phyloP scores from a whole-genome alignment of 2,329 filamentous ascomycete genomes.

The Fusarium sp. region DNA sequence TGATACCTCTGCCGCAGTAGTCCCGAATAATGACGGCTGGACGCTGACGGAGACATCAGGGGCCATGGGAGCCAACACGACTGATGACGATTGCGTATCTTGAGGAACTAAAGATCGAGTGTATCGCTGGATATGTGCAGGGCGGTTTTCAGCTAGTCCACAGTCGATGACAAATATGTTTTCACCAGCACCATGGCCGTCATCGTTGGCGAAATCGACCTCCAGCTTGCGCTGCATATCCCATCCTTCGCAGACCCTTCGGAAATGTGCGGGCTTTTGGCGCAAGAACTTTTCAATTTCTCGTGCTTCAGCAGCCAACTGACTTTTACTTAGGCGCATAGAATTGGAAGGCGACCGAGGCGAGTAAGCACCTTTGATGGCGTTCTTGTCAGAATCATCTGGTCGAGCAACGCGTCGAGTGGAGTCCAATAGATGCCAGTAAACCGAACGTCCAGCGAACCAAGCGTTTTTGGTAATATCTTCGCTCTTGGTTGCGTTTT shows the following conservation, averaged over 20 bases:
- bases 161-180: constrained; percentile 76
- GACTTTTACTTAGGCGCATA: constrained; percentile 74
- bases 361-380: constrained; percentile 77
- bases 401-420: constrained; percentile 76
- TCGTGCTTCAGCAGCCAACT: constrained; percentile 77
- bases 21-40: constrained; percentile 45
- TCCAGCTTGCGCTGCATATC: constrained; percentile 88
- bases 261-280: constrained; percentile 79
- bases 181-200: constrained; percentile 80
- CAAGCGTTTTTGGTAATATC: constrained; percentile 75
- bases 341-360: constrained; percentile 79
- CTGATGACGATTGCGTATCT: constrained; percentile 14
- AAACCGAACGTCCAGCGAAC: constrained; percentile 78
- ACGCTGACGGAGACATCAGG: neutral
- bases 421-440: constrained; percentile 82
- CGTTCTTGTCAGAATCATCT: constrained; percentile 75
- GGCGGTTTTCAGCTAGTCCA: constrained; percentile 68
- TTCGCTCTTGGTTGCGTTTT: constrained; percentile 58
- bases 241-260: constrained; percentile 82
- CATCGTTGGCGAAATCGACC: constrained; percentile 87
- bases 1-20: constrained; percentile 1
- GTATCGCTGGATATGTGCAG: constrained; percentile 55
- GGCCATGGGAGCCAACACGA: constrained; percentile 1
- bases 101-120: constrained; percentile 45
- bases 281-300: constrained; percentile 81